These are phyloP conservation scores for Eucalyptus melliodora DNA, from an alignment of 345 rosid genomes.

Conservation along the genomic window DNA sequence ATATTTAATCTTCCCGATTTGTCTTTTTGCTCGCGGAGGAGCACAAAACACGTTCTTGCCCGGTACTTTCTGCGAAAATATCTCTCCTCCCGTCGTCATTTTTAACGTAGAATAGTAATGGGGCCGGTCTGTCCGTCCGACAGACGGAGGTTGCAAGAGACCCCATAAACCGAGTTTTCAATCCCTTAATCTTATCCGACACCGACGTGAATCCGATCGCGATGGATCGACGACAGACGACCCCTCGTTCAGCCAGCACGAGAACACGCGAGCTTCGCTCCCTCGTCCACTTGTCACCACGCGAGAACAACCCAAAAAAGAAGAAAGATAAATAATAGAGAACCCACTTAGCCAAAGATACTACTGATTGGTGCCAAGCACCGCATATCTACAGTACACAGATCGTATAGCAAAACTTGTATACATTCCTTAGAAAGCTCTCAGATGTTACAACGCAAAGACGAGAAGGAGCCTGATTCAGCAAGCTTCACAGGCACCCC, in stretches of 20 bases:
- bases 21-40: neutral
- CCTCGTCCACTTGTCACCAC: neutral
- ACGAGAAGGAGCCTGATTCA: neutral
- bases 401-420: neutral
- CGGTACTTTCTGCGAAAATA: neutral
- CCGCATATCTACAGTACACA: neutral
- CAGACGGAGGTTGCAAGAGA: neutral
- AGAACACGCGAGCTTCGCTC: neutral
- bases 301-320: neutral
- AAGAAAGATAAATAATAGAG: neutral
- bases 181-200: neutral
- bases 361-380: neutral
- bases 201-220: neutral
- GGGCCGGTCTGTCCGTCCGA: neutral
- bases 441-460: neutral
- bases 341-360: neutral
- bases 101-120: neutral
- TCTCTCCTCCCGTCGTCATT: neutral
- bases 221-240: neutral
- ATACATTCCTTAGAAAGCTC: neutral
- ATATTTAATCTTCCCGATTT: neutral
- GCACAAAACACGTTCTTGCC: neutral
- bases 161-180: neutral
- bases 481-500: neutral
- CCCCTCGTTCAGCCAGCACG: neutral